Evolutionary conservation across 495 filamentous ascomycete genomes (phyloP), one percentile per base, ranked within the genome.

Genomic region (Lasiosphaeria ovina): DNA sequence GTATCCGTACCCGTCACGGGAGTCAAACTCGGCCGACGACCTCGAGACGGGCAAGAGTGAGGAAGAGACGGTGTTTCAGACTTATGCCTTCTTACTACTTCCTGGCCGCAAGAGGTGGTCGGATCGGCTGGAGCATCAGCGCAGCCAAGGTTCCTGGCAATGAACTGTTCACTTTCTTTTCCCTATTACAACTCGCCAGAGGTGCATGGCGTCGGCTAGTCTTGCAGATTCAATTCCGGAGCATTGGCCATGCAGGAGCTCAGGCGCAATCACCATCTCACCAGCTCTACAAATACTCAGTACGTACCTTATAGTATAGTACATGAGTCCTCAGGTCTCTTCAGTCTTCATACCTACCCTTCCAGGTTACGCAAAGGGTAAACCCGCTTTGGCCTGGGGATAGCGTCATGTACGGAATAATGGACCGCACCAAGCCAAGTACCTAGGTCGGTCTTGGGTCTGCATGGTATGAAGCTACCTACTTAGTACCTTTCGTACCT

Each of bases 171-270:
- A 36, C 40, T n/a, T 50, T 57, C 55, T 9, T 8, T 34, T 33
- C 12, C 33, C 38, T 45, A 57, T 57, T 10, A 55, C 45, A 51
- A 6, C 34, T 35, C 55, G 12, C 16, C 32, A 36, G 51, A 53
- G 38, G 38, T 57, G 55, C 42, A 57, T 49, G 44, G 5, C 24
- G 55, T 57, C 44, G 44, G 55, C 44, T 16, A n/a, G 55, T 16
- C 54, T 31, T 56, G 54, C 54, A 56, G 12, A 24, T 32, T 45
- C 3, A 12, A 7, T 16, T 49, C 48, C 35, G 4, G 49, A 53
- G 32, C 35, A 42, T 7, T 14, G 32, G 57, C 57, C 57, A 35
- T 49, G 55, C 32, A 54, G 32, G 11, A 47, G 8, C 44, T 47
- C 44, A 14, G 5, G 3, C 38, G 38, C 38, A 7, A 42, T 42